phyloP scores from a whole-genome alignment of 306 rosid genomes.

The Vigna angularis region DNA sequence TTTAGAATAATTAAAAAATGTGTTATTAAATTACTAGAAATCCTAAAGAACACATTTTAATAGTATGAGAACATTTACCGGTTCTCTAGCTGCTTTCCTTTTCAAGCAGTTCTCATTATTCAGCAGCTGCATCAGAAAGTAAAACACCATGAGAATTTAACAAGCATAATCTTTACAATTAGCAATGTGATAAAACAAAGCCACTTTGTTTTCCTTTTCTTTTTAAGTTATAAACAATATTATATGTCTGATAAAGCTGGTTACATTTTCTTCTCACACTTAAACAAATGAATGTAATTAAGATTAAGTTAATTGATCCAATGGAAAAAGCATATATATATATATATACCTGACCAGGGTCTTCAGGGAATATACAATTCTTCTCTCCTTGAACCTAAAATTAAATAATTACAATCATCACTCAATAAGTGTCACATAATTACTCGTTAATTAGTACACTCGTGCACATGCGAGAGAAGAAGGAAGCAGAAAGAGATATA shows the following conservation, averaged over 20 bases:
- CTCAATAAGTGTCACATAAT: conserved; percentile 55
- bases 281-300: conserved; percentile 16
- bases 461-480: conserved; percentile 40
- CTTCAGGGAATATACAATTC: conserved; percentile 89
- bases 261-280: conserved; percentile 30
- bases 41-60: neutral
- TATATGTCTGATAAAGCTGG: conserved; percentile 48
- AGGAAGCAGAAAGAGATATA: neutral
- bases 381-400: conserved; percentile 89
- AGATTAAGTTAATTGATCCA: conserved; percentile 54
- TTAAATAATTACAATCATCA: conserved; percentile 51
- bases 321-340: conserved; percentile 44
- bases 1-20: neutral
- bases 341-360: conserved; percentile 88
- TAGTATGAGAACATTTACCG: conserved; percentile 45
- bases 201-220: too few species aligned
- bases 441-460: conserved; percentile 34
- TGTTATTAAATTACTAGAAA: neutral
- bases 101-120: conserved; percentile 83
- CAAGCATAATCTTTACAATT: conserved; percentile 8
- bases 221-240: conserved; percentile 14
- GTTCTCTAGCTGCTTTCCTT: conserved; percentile 66
- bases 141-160: conserved; percentile 38
- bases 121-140: conserved; percentile 57
- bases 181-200: neutral